Base-by-base conservation (phyloP, 108 stramenopile genomes). In the Skeletonema marinoi region DNA sequence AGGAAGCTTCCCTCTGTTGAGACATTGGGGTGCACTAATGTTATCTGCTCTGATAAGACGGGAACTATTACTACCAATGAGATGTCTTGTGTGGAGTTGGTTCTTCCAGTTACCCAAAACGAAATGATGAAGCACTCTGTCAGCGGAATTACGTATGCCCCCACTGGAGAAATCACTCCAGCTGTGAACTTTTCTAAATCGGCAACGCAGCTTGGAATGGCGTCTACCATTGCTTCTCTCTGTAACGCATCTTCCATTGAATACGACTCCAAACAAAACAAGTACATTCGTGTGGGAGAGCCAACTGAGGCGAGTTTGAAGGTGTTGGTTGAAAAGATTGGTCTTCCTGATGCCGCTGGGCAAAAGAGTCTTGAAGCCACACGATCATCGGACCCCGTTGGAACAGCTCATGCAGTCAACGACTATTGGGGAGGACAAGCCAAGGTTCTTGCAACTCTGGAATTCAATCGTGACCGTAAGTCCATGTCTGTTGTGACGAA, bases 31-130 rank as follows among this genome's bases (percentile, higher is more conserved):
- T 92, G 91, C 77, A 90, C 90, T 21, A 85, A 77, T 19, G 80
- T 88, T 51, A 91, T 95, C 62, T 91, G 91, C 80, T 75, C 81
- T 14, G 96, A 97, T 90, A 97, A 97, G 88, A 97, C 96, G 6
- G 96, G 96, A 39, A 97, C 96, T 10, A 79, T 97, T 29, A 97
- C 96, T 29, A 84, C 90, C 64, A 94, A 94, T 87, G 75, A 87
- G 67, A 96, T 96, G 96, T 87, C 91, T 31, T 92, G 88, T 42
- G 87, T 78, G 32, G 74, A 70, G 38, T 19, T 73, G 32, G 66
- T 74, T 8, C 32, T 74, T 16, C 75, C 75, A 16, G 7, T 58
- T 25, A 73, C 72, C 32, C 66, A 60, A 25, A 39, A 48, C 60
- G 64, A 51, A 21, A 78, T 76, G 81, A 54, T 60, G n/a, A 65